A percentile compares a stretch with the other conserved stretches of the same genome.
These are phyloP conservation scores for Phytopythium boreale DNA, from an alignment of 352 stramenopile species.

Conservation along the genomic window DNA sequence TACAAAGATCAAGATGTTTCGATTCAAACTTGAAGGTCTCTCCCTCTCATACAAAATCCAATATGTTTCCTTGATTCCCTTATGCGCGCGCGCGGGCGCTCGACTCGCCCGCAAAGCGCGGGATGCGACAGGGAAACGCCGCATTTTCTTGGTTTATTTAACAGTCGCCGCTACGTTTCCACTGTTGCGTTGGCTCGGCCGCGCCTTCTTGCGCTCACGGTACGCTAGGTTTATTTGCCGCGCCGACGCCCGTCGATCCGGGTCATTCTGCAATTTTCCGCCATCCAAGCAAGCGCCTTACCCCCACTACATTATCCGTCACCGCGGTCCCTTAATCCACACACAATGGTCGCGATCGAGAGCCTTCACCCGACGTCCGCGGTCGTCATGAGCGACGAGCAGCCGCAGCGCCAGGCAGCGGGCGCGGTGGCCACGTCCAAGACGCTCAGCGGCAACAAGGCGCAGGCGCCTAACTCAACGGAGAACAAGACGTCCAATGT, in stretches of 20 bases:
- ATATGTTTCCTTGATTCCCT: not conserved
- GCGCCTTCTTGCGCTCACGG: slow-evolving; percentile 1
- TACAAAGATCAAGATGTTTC: not conserved
- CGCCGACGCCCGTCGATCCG: not conserved
- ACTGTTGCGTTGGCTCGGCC: not conserved
- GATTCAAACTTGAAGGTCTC: slow-evolving; percentile 1
- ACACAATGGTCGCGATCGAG: slow-evolving; percentile 9
- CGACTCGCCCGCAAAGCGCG: slow-evolving; percentile 1
- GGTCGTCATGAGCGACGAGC: slow-evolving; percentile 5
- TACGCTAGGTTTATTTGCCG: slow-evolving; percentile 4
- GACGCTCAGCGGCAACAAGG: slow-evolving; percentile 1
- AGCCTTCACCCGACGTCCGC: slow-evolving; percentile 7
- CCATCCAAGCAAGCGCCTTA: slow-evolving; percentile 3
- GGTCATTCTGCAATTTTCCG: slow-evolving; percentile 1
- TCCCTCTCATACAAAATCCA: not conserved
- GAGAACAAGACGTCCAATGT: not conserved
- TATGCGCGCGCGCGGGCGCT: not conserved
- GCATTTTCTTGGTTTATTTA: not conserved
- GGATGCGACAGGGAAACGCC: slow-evolving; percentile 1
- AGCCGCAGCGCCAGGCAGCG: not conserved
- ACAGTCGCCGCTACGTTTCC: not conserved
- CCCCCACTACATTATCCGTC: not conserved
- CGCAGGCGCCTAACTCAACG: not conserved
- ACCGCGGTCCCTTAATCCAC: not conserved
- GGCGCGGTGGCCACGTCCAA: not conserved